These are phyloP conservation scores for Trichophyton schoenleinii DNA, from an alignment of 2,329 filamentous ascomycete genomes.

Conservation along the genomic window DNA sequence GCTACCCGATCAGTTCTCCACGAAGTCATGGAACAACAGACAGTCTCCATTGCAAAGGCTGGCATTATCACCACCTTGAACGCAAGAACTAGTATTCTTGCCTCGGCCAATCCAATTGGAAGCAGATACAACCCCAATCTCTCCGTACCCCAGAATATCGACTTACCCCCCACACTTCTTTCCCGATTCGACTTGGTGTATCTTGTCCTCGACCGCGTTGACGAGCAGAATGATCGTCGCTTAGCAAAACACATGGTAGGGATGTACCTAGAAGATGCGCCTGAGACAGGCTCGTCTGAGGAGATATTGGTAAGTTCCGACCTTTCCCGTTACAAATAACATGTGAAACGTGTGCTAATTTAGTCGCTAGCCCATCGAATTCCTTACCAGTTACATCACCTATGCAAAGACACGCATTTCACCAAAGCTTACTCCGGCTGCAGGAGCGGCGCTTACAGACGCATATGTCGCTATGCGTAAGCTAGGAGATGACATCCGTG, in stretches of 20 bases:
- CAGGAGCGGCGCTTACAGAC: slow-evolving; percentile 69
- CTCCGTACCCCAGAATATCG: slow-evolving; percentile 94
- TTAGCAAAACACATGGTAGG: slow-evolving; percentile 85
- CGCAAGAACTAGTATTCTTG: slow-evolving; percentile 86
- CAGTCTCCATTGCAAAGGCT: slow-evolving; percentile 64
- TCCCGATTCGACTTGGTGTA: slow-evolving; percentile 97
- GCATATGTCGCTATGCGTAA: slow-evolving; percentile 92
- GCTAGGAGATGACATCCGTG: slow-evolving; percentile 73
- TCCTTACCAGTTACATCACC: slow-evolving; percentile 92
- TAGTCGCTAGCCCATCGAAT: slow-evolving; percentile 63
- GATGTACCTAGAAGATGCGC: slow-evolving; percentile 92
- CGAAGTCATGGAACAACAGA: slow-evolving; percentile 74
- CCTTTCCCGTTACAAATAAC: neutral
- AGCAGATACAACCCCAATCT: slow-evolving; percentile 95
- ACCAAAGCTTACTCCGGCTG: slow-evolving; percentile 65
- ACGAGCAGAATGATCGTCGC: slow-evolving; percentile 77
- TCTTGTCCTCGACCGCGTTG: slow-evolving; percentile 83
- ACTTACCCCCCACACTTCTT: slow-evolving; percentile 84
- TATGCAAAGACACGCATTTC: slow-evolving; percentile 82
- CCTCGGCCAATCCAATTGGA: slow-evolving; percentile 94
- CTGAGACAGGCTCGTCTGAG: slow-evolving; percentile 62
- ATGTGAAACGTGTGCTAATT: slow-evolving; percentile 2
- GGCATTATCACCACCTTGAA: slow-evolving; percentile 82
- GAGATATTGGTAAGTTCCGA: slow-evolving; percentile 62
- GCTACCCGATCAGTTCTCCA: slow-evolving; percentile 61